Evolutionary conservation across 495 filamentous ascomycete species (phyloP).

Genomic region (Lentithecium fluviatile): DNA sequence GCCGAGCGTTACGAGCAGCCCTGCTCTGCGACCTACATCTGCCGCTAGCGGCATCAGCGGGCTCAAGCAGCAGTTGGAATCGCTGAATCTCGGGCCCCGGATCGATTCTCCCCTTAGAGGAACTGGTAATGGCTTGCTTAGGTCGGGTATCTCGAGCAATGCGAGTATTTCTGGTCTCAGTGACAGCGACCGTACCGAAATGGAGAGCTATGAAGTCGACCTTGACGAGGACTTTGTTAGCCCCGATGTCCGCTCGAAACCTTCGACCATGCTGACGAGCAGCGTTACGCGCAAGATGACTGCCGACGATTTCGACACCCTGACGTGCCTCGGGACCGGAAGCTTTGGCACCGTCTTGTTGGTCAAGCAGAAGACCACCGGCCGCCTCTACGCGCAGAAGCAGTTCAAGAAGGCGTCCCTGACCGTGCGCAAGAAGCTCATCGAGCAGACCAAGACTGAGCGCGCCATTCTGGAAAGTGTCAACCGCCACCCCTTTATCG

Average conservation of each 20-base stretch:
- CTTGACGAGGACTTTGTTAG: slow-evolving; percentile 29
- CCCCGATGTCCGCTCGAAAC: too few relatives aligned
- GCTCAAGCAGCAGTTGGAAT: slow-evolving; percentile 73
- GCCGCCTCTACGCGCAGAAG: slow-evolving; percentile 93
- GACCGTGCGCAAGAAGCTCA: slow-evolving; percentile 84
- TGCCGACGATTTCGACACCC: slow-evolving; percentile 80
- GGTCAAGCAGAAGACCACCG: slow-evolving; percentile 82
- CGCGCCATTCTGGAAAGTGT: slow-evolving; percentile 90
- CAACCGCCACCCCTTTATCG: slow-evolving; percentile 93
- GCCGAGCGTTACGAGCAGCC: slow-evolving; percentile 50
- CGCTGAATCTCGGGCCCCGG: slow-evolving; percentile 50
- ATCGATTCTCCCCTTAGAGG: slow-evolving; percentile 21
- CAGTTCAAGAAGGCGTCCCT: slow-evolving; percentile 96
- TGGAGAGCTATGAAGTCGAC: slow-evolving; percentile 84
- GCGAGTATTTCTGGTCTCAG: slow-evolving; percentile 59
- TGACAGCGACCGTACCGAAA: slow-evolving; percentile 52
- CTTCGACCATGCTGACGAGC: too few relatives aligned
- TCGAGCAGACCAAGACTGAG: slow-evolving; percentile 97
- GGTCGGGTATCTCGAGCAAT: slow-evolving; percentile 48
- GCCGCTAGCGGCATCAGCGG: slow-evolving; percentile 71
- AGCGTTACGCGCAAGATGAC: slow-evolving; percentile 72
- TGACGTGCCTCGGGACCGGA: slow-evolving; percentile 96
- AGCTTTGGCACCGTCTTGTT: slow-evolving; percentile 91
- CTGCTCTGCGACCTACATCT: slow-evolving; percentile 57
- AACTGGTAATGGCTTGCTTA: slow-evolving; percentile 16